A percentile compares a stretch with the other conserved stretches of the same genome.
These are phyloP conservation scores for Boletus reticuloceps DNA, from an alignment of 768 basidiomycete genomes.

Conservation along the genomic window DNA sequence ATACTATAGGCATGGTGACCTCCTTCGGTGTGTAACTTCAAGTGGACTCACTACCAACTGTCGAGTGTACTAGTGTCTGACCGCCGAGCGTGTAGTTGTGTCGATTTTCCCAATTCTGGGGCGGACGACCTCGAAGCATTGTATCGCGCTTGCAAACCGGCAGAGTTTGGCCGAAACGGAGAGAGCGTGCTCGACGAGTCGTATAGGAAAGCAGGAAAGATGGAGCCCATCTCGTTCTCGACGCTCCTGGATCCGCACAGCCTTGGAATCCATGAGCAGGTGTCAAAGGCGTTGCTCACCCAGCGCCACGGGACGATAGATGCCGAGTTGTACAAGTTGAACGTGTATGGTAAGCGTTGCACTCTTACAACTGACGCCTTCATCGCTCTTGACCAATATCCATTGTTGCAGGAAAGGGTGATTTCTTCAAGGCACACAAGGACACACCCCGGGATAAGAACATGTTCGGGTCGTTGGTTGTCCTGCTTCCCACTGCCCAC, in stretches of 20 bases:
- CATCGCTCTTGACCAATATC: too few species aligned
- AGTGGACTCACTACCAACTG: background rate
- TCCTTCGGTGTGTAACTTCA: background rate
- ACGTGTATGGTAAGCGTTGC: constrained; percentile 16
- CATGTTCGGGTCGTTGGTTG: constrained; percentile 54
- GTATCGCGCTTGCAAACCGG: background rate
- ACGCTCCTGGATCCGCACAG: background rate
- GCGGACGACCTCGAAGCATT: too few species aligned
- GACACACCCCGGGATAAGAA: constrained; percentile 33
- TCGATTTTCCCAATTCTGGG: too few species aligned
- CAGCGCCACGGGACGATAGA: background rate
- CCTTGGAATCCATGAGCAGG: background rate
- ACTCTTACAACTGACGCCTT: too few species aligned
- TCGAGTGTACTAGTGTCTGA: too few species aligned
- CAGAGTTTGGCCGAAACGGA: constrained; percentile 1
- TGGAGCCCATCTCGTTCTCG: constrained; percentile 27
- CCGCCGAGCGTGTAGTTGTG: too few species aligned
- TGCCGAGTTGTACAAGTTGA: background rate
- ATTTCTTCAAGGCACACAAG: constrained; percentile 9
- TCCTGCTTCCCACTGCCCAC: constrained; percentile 18
- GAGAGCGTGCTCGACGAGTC: background rate
- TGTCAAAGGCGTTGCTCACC: background rate
- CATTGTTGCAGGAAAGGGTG: background rate
- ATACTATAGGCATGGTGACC: background rate
- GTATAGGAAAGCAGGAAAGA: constrained; percentile 16